phyloP scores from a whole-genome alignment of 1,284 basidiomycete species.

The Puccinia horiana region DNA sequence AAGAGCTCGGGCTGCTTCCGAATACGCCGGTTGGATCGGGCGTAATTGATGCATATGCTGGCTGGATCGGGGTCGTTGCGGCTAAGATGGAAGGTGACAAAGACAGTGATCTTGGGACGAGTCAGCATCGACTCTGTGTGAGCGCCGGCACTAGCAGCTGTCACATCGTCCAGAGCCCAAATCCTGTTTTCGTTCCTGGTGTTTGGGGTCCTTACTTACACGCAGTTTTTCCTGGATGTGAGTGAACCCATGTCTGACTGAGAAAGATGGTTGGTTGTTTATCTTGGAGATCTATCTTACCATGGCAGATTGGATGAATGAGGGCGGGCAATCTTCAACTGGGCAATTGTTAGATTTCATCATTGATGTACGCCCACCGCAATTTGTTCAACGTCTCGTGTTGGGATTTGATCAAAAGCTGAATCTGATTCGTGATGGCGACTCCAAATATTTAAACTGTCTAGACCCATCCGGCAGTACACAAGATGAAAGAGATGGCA shows the following conservation, averaged over 20 bases:
- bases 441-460: slow-evolving; percentile 51
- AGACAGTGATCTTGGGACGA: slow-evolving; percentile 67
- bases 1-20: slow-evolving; percentile 77
- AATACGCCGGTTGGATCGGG: slow-evolving; percentile 94
- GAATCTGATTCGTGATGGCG: neutral
- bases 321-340: slow-evolving; percentile 96
- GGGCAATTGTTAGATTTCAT: slow-evolving; percentile 66
- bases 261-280: neutral
- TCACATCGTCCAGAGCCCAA: slow-evolving; percentile 74
- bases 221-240: slow-evolving; percentile 80
- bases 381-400: neutral
- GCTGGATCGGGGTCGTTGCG: slow-evolving; percentile 96
- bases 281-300: slow-evolving; percentile 59
- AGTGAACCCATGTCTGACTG: slow-evolving; percentile 15
- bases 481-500: slow-evolving; percentile 53
- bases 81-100: slow-evolving; percentile 67
- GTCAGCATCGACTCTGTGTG: slow-evolving; percentile 78
- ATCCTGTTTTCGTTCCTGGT: slow-evolving; percentile 83
- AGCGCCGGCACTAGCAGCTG: slow-evolving; percentile 96
- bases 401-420: neutral
- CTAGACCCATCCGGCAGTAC: slow-evolving; percentile 57
- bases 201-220: slow-evolving; percentile 96
- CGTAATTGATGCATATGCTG: slow-evolving; percentile 96
- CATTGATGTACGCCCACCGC: slow-evolving; percentile 33
- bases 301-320: slow-evolving; percentile 78